These are phyloP conservation scores for Fraxinus greggii DNA, from an alignment of 305 asterid genomes.

Conservation along the genomic window DNA sequence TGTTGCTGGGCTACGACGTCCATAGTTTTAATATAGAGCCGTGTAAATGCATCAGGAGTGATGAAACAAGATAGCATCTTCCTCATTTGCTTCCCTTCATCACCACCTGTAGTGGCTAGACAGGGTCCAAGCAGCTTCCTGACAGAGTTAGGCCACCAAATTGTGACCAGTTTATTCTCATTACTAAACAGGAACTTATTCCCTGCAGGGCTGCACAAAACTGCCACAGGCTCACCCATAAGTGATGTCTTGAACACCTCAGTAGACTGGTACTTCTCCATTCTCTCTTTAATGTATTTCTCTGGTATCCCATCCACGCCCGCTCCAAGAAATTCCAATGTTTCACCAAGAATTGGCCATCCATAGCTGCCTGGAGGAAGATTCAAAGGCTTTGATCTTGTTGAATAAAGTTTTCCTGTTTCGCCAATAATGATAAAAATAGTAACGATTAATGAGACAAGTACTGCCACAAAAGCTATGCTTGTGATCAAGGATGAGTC, in stretches of 20 bases:
- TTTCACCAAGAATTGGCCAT: constrained; percentile 36
- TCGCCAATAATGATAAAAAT: neutral
- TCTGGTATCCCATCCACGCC: constrained; percentile 24
- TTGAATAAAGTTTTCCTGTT: neutral
- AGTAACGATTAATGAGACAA: neutral
- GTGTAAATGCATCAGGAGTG: constrained; percentile 31
- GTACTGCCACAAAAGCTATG: constrained; percentile 1
- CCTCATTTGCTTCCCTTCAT: constrained; percentile 32
- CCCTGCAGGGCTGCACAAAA: constrained; percentile 26
- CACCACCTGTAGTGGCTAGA: constrained; percentile 25
- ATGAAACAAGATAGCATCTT: constrained; percentile 32
- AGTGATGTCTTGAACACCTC: constrained; percentile 26
- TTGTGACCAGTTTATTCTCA: constrained; percentile 30
- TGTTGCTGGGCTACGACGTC: constrained; percentile 32
- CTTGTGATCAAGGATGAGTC: neutral
- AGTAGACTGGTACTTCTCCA: constrained; percentile 23
- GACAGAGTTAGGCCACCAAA: constrained; percentile 43
- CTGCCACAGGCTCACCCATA: constrained; percentile 27
- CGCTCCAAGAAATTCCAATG: constrained; percentile 17
- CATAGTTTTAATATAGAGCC: constrained; percentile 31
- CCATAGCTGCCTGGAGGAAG: constrained; percentile 31
- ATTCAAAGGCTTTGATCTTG: constrained; percentile 7
- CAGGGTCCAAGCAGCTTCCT: constrained; percentile 26
- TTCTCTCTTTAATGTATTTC: constrained; percentile 20
- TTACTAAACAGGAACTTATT: constrained; percentile 35